Evolutionary conservation across 352 stramenopile species (phyloP).

Genomic region (Pythium rhizo-oryzae): DNA sequence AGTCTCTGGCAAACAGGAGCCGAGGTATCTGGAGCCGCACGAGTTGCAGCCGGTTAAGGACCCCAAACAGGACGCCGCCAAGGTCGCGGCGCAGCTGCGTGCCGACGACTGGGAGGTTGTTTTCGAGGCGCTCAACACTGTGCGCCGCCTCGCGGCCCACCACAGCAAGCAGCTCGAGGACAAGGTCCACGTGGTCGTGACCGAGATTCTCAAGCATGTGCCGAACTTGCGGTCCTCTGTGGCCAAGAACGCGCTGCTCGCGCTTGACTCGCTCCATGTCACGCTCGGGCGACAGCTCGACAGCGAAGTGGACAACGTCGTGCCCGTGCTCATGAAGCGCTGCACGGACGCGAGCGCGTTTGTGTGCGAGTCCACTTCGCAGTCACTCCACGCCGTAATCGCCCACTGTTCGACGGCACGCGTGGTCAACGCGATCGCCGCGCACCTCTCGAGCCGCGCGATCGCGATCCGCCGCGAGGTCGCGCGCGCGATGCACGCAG

Average conservation of each 20-base stretch:
- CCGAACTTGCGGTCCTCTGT: slow-evolving; percentile 70
- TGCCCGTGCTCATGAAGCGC: slow-evolving; percentile 67
- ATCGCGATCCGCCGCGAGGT: slow-evolving; percentile 64
- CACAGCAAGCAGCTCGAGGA: slow-evolving; percentile 46
- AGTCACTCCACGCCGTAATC: slow-evolving; percentile 52
- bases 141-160: slow-evolving; percentile 58
- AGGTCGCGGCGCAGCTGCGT: slow-evolving; percentile 39
- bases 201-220: slow-evolving; percentile 64
- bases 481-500: slow-evolving; percentile 48
- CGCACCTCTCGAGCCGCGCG: slow-evolving; percentile 51
- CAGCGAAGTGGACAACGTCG: slow-evolving; percentile 55
- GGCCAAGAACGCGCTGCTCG: slow-evolving; percentile 76
- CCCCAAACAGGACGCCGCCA: slow-evolving; percentile 53
- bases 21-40: slow-evolving; percentile 60
- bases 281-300: slow-evolving; percentile 55
- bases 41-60: slow-evolving; percentile 63
- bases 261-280: slow-evolving; percentile 62
- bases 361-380: slow-evolving; percentile 61
- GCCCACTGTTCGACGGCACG: slow-evolving; percentile 54
- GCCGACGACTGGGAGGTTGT: slow-evolving; percentile 60
- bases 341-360: slow-evolving; percentile 75
- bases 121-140: slow-evolving; percentile 66
- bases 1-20: slow-evolving; percentile 51
- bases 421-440: slow-evolving; percentile 44
- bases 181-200: slow-evolving; percentile 48